Evolutionary conservation across 768 basidiomycete genomes (phyloP).

Genomic region (Leccinum pellstonianum): DNA sequence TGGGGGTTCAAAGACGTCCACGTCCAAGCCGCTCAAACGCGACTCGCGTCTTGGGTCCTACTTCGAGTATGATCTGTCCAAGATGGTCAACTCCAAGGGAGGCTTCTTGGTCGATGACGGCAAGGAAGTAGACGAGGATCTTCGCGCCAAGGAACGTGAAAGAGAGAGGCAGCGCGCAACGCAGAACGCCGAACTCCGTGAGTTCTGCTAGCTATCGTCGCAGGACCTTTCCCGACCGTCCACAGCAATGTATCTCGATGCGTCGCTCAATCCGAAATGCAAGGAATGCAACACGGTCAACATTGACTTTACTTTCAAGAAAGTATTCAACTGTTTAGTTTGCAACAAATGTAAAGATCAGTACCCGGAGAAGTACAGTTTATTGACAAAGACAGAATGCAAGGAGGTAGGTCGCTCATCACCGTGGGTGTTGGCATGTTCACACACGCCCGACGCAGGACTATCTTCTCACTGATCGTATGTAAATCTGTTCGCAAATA

Average conservation of each 20-base stretch:
- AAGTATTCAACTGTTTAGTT: slow-evolving; percentile 80
- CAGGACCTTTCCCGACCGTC: not conserved
- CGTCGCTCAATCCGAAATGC: slow-evolving; percentile 77
- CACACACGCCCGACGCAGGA: slow-evolving; percentile 49
- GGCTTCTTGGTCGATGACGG: slow-evolving; percentile 92
- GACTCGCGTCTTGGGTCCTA: slow-evolving; percentile 85
- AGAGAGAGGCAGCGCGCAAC: slow-evolving; percentile 74
- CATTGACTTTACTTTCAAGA: slow-evolving; percentile 79
- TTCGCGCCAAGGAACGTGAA: slow-evolving; percentile 74
- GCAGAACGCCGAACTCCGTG: slow-evolving; percentile 76
- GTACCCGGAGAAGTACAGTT: slow-evolving; percentile 87
- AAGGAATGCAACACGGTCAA: slow-evolving; percentile 83
- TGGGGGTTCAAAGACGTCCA: slow-evolving; percentile 60
- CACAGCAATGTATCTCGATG: slow-evolving; percentile 77
- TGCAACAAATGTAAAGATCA: slow-evolving; percentile 91
- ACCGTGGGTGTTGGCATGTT: slow-evolving; percentile 1
- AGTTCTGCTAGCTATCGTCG: not conserved
- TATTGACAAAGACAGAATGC: slow-evolving; percentile 98
- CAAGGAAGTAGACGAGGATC: slow-evolving; percentile 75
- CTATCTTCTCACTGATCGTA: slow-evolving; percentile 91
- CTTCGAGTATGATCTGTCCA: slow-evolving; percentile 95
- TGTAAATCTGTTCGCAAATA: slow-evolving; percentile 27
- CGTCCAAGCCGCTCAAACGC: slow-evolving; percentile 57
- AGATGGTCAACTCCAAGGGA: slow-evolving; percentile 96
- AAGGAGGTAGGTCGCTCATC: slow-evolving; percentile 63